Evolutionary conservation across 2,329 filamentous ascomycete species (phyloP).

Genomic region (Fusarium buxicola): DNA sequence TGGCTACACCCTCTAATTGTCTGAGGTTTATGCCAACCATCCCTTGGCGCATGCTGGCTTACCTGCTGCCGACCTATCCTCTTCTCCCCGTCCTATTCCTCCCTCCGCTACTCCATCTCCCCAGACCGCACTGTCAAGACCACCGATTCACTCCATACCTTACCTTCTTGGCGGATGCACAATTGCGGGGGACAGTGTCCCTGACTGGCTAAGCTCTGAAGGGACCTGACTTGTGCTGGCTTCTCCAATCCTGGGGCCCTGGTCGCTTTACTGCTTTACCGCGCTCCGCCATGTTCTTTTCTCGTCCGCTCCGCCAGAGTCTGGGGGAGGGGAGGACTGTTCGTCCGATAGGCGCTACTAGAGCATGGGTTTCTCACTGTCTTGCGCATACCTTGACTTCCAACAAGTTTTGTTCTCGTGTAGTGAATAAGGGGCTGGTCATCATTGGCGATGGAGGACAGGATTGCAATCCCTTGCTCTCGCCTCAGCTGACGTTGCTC

Average conservation of each 20-base stretch:
- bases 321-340: constrained; percentile 37
- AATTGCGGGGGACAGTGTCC: constrained; percentile 25
- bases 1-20: constrained; percentile 15
- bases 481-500: constrained; percentile 19
- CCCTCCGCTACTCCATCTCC: constrained; percentile 3
- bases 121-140: constrained; percentile 14
- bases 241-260: constrained; percentile 7
- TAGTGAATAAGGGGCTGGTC: not conserved
- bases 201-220: constrained; percentile 19
- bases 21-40: constrained; percentile 14
- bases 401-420: not conserved
- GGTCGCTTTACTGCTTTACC: constrained; percentile 18
- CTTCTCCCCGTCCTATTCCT: constrained; percentile 16
- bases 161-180: constrained; percentile 33
- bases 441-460: not conserved
- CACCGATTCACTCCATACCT: constrained; percentile 22
- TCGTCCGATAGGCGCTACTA: constrained; percentile 12
- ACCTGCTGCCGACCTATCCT: constrained; percentile 5
- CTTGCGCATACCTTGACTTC: constrained; percentile 13
- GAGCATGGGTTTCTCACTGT: constrained; percentile 19
- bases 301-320: constrained; percentile 25
- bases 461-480: constrained; percentile 1
- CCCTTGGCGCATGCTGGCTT: not conserved
- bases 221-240: constrained; percentile 16
- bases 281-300: constrained; percentile 18